Conservation (phyloP, 192 early-diverging fungal species). For the Backusella liffmaniae region DNA sequence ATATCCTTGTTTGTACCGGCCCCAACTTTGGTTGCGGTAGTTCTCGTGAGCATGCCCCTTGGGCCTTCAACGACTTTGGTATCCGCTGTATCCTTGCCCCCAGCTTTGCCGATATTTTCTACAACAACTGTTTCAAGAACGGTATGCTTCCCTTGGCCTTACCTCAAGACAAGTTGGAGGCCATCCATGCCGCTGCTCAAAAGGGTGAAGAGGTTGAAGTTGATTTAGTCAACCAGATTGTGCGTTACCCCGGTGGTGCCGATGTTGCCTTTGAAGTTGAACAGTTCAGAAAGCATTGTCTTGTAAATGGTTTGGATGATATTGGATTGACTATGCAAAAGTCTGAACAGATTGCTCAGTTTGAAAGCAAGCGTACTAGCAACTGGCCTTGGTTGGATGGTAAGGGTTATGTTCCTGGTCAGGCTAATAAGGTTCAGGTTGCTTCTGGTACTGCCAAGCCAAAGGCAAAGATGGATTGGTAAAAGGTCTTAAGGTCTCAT, state of each 20-base stretch:
- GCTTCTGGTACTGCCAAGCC: conserved; percentile 4
- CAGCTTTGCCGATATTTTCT: conserved; percentile 72
- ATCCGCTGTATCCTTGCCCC: conserved; percentile 68
- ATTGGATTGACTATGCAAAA: conserved; percentile 72
- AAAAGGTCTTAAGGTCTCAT: background rate
- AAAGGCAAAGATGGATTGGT: conserved; percentile 38
- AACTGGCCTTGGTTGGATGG: conserved; percentile 71
- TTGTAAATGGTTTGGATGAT: conserved; percentile 71
- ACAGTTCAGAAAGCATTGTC: conserved; percentile 56
- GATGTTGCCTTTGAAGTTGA: conserved; percentile 58
- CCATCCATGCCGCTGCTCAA: conserved; percentile 46
- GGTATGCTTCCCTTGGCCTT: conserved; percentile 63
- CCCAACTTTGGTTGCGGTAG: conserved; percentile 72
- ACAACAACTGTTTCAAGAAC: conserved; percentile 76
- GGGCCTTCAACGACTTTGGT: conserved; percentile 72
- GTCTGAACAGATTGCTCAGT: conserved; percentile 44
- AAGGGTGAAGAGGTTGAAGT: conserved; percentile 48
- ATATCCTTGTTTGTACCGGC: conserved; percentile 56
- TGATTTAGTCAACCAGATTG: conserved; percentile 53
- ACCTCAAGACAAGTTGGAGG: conserved; percentile 31
- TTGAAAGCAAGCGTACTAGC: conserved; percentile 48
- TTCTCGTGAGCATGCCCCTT: conserved; percentile 71
- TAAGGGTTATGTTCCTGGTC: conserved; percentile 28
- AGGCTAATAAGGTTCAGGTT: conserved; percentile 18
- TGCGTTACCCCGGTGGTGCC: conserved; percentile 41